These are phyloP conservation scores for Yamadazyma dushanensis DNA, from an alignment of 1,139 yeast genomes.

Conservation along the genomic window DNA sequence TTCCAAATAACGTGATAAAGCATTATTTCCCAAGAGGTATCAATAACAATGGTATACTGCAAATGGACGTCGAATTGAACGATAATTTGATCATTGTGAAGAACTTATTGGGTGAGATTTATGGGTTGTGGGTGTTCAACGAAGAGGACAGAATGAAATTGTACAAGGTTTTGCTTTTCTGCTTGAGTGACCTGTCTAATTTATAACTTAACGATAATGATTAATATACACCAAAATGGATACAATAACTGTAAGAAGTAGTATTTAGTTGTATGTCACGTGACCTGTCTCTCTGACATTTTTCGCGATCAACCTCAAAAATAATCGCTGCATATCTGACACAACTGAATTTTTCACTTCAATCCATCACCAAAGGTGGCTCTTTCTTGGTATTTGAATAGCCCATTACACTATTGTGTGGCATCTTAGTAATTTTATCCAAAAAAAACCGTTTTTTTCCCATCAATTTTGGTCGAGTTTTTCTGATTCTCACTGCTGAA, in stretches of 20 bases:
- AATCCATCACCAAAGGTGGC: neutral
- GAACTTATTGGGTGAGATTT: slow-evolving; percentile 73
- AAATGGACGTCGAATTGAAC: slow-evolving; percentile 73
- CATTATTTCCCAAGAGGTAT: slow-evolving; percentile 42
- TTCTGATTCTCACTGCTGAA: neutral
- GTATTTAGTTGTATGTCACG: slow-evolving; percentile 1
- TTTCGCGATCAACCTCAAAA: neutral
- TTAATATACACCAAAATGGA: neutral
- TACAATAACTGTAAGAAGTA: too few species aligned
- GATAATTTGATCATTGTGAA: slow-evolving; percentile 81
- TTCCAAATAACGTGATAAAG: slow-evolving; percentile 55
- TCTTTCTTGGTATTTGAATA: neutral
- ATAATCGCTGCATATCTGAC: neutral
- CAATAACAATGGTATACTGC: slow-evolving; percentile 43
- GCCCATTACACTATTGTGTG: neutral
- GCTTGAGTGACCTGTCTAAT: slow-evolving; percentile 31
- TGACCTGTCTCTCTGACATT: neutral
- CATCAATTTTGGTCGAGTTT: too few species aligned
- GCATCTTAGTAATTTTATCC: neutral
- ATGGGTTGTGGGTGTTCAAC: slow-evolving; percentile 87
- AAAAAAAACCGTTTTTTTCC: neutral
- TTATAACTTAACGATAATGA: slow-evolving; percentile 1
- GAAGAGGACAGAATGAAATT: slow-evolving; percentile 70
- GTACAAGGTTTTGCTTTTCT: slow-evolving; percentile 57
- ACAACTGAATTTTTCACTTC: neutral